Evolutionary conservation across 176 grass and related monocot genomes (phyloP), one percentile per base, ranked within the genome.

Genomic region (Ensete glaucum): DNA sequence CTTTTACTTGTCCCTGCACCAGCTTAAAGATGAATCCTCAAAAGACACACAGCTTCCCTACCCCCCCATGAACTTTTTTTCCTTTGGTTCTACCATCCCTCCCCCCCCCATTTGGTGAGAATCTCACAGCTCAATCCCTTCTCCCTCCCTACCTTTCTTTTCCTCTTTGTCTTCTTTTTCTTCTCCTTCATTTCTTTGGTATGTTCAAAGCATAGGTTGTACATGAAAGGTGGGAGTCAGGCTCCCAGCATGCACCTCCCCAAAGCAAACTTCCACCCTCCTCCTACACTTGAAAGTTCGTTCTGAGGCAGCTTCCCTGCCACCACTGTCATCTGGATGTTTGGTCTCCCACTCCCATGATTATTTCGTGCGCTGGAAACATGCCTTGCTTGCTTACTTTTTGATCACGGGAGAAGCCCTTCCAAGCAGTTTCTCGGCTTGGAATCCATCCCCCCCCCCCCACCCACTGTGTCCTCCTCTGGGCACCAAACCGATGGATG

Each of bases 81-180:
- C 65, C 26, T 60, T 75, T 75, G 73, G 73, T 52, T 77, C 50
- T 25, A 66, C 29, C 29, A 25, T 25, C 3, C 2, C 29, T 1
- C 3, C 65, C 29, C 13, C 2, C 57, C 53, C 50, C 8, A 51
- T 78, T 75, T 60, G 78, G 74, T 76, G 81, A 81, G 81, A 78
- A 86, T 83, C 78, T 78, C 57, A 69, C 78, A 64, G 77, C 72
- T 54, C 81, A 15, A 56, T 16, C 62, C 54, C 53, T 51, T 27
- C 19, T 49, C 80, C 54, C 52, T 9, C 43, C 23, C 13, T 59
- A 8, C 17, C 25, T 56, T 34, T 56, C 72, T 66, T 64, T 52
- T 20, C 50, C 9, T 54, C 20, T n/a, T 54, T 9, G 75, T 53
- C 2, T 27, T 2, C 49, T 52, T 25, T 15, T 49, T 54, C 43